Evolutionary conservation across 2,329 filamentous ascomycete species (phyloP), one percentile per base, ranked within the genome.

Genomic region (Pestalotiopsis sp.): DNA sequence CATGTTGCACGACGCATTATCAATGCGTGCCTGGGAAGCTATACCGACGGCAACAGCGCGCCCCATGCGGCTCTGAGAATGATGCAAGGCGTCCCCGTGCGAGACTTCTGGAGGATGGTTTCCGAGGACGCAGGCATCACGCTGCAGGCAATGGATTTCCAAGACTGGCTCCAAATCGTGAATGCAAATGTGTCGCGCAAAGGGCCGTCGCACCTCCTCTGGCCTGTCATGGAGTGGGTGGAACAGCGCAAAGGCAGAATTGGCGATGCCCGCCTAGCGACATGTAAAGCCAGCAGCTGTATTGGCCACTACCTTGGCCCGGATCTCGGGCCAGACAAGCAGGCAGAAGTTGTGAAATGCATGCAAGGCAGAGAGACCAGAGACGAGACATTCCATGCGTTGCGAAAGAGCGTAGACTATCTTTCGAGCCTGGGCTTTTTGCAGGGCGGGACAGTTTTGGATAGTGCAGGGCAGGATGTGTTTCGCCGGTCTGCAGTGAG

Each of bases 151-250:
- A 61, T 61, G 35, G 35, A 61, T 40, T 40, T 24, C 6, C 14
- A 61, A 7, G 58, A 61, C 26, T 61, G 58, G 58, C 58, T 61
- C 14, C 24, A 6, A 5, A 35, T 61, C 4, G 58, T 61, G 26
- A 39, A 38, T 13, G 26, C 58, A 4, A 61, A 61, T 39, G 58
- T 61, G 26, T 61, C 58, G 35, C 58, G 26, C 14, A 38, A 61
- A 61, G 58, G 58, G 11, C 35, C 58, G 6, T 61, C 35, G n/a
- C 58, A 61, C 2, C 58, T 61, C 35, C 58, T 61, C 35, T 61
- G 58, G 58, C 58, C 58, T 24, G 58, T 61, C 35, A 61, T 61
- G 58, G 58, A 61, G 10, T 61, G 58, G 58, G 58, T 61, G 58
- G 58, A 61, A 40, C 58, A 61, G 58, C 58, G 58, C 58, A 61